Evolutionary conservation across 169 alveolate genomes (phyloP).

Genomic region (Plasmodium vinckei): DNA sequence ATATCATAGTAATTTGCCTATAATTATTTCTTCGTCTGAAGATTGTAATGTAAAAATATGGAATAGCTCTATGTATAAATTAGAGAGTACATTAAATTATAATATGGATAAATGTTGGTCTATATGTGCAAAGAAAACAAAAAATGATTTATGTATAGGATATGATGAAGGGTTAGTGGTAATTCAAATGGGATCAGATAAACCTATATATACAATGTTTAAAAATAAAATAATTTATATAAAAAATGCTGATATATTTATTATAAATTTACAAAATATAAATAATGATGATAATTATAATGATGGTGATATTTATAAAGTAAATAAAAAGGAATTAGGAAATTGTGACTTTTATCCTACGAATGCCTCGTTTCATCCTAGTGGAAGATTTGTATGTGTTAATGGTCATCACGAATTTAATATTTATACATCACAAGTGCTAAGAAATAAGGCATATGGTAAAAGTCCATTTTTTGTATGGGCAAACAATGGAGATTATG

Average conservation of each 20-base stretch:
- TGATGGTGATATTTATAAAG: conserved; percentile 75
- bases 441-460: conserved; percentile 95
- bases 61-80: conserved; percentile 95
- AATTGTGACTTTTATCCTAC: conserved; percentile 95
- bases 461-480: conserved; percentile 95
- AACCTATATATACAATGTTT: conserved; percentile 95
- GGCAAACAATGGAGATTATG: conserved; percentile 95
- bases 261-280: conserved; percentile 90
- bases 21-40: conserved; percentile 96
- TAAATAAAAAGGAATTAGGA: conserved; percentile 90
- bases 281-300: conserved; percentile 36
- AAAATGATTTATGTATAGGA: conserved; percentile 89
- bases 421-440: conserved; percentile 93
- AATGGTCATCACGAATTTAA: conserved; percentile 98
- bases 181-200: conserved; percentile 96
- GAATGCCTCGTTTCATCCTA: conserved; percentile 95
- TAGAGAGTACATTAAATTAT: conserved; percentile 95
- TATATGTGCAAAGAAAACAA: conserved; percentile 84
- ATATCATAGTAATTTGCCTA: conserved; percentile 95
- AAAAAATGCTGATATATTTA: conserved; percentile 94
- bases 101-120: conserved; percentile 96
- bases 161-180: conserved; percentile 94
- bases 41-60: conserved; percentile 96
- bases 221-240: conserved; percentile 95
- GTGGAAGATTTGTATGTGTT: conserved; percentile 96